Evolutionary conservation across 164 flowering plant species (phyloP).

Genomic region (Aristolochia fimbriata): DNA sequence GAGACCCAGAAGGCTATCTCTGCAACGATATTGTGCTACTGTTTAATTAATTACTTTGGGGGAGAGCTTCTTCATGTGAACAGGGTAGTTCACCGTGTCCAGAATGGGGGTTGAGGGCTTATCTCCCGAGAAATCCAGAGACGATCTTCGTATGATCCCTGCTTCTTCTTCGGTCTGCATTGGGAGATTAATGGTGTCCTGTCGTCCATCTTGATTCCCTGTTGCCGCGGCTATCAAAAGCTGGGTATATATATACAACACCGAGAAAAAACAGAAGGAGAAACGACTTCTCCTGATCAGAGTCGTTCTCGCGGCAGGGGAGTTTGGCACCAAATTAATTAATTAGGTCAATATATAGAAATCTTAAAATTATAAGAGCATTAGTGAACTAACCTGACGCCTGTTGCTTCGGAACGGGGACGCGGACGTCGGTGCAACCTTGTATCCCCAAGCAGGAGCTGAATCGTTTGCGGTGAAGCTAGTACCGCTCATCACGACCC

Average conservation of each 20-base stretch:
- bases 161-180: neutral
- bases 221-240: neutral
- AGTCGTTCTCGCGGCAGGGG: too few relatives aligned
- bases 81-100: conserved; percentile 10
- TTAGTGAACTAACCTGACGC: neutral
- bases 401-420: neutral
- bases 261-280: neutral
- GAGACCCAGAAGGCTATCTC: too few relatives aligned
- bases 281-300: too few relatives aligned
- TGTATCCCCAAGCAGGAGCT: neutral
- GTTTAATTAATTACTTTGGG: neutral
- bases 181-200: neutral
- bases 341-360: too few relatives aligned
- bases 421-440: neutral
- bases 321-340: too few relatives aligned
- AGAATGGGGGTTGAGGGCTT: conserved; percentile 11
- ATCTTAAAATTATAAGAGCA: neutral
- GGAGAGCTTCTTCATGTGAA: conserved; percentile 13
- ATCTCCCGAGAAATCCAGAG: conserved; percentile 10
- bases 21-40: too few relatives aligned
- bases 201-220: conserved; percentile 2
- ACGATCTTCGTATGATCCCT: neutral
- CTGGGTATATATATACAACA: neutral
- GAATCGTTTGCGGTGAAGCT: neutral
- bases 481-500: neutral